Percentiles rank a stretch among this genome's conserved stretches.
Conservation (phyloP, 2,329 filamentous ascomycete species). For the Aspergillus thermomutatus region DNA sequence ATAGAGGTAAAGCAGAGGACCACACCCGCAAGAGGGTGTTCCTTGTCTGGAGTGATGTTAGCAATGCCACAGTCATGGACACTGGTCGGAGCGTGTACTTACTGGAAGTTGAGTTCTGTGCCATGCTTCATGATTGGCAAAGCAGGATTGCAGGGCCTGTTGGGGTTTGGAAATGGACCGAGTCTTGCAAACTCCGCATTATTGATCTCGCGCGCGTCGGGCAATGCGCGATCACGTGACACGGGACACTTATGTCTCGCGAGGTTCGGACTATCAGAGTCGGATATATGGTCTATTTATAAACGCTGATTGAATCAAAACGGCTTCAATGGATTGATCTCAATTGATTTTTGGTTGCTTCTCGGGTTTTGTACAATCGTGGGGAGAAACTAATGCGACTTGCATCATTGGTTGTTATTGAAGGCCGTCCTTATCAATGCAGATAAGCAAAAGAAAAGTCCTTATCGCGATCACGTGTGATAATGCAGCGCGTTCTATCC, state of each 20-base stretch:
- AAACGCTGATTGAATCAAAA: background rate
- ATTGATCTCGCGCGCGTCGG: slow-evolving; percentile 1
- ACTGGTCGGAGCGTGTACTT: slow-evolving; percentile 14
- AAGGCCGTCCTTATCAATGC: background rate
- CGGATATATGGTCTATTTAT: background rate
- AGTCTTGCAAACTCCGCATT: slow-evolving; percentile 3
- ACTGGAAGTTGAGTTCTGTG: slow-evolving; percentile 34
- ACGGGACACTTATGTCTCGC: background rate
- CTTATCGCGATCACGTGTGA: background rate
- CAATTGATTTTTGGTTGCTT: background rate
- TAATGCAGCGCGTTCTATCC: background rate
- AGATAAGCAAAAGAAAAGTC: background rate
- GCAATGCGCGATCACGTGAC: slow-evolving; percentile 6
- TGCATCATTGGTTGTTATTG: background rate
- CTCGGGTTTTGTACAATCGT: background rate
- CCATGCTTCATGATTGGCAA: slow-evolving; percentile 40
- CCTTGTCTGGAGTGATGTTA: slow-evolving; percentile 46
- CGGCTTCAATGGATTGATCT: background rate
- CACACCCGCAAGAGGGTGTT: slow-evolving; percentile 65
- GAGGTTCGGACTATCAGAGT: background rate
- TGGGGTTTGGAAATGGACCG: slow-evolving; percentile 1
- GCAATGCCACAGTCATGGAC: slow-evolving; percentile 1
- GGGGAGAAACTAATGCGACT: background rate
- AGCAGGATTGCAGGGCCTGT: slow-evolving; percentile 1
- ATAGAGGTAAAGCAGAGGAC: slow-evolving; percentile 88